Conservation (phyloP, 345 rosid species). For the Gossypium thurberi region DNA sequence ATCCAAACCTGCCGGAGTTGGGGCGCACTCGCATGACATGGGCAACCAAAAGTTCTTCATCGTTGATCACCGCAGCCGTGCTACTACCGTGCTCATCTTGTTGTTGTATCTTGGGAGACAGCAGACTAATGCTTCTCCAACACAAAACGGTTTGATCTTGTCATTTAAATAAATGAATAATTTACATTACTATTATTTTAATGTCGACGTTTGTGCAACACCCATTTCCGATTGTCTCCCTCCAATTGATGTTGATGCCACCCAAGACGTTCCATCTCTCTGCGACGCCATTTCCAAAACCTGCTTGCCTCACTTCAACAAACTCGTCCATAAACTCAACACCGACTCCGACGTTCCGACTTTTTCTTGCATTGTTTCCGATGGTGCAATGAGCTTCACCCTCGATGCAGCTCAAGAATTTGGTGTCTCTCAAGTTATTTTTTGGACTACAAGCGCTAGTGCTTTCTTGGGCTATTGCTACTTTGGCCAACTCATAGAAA, state of each 20-base stretch:
- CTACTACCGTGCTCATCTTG: fast-evolving
- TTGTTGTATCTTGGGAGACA: fast-evolving
- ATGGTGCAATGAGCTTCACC: constrained; percentile 34
- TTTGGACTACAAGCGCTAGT: constrained; percentile 39
- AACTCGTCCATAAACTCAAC: constrained; percentile 27
- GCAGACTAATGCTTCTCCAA: fast-evolving
- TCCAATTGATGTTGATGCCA: constrained; percentile 3
- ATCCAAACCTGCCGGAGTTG: too few species aligned
- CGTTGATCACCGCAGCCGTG: too few species aligned
- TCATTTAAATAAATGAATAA: too few species aligned
- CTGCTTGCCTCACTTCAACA: constrained; percentile 27
- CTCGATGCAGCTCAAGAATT: constrained; percentile 30
- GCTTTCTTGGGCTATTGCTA: constrained; percentile 26
- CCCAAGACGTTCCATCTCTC: constrained; percentile 37
- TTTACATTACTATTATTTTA: too few species aligned
- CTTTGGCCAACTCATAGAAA: constrained; percentile 17
- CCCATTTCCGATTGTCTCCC: neutral
- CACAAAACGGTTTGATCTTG: fast-evolving
- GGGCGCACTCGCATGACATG: too few species aligned
- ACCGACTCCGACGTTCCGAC: constrained; percentile 11
- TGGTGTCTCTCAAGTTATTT: constrained; percentile 30
- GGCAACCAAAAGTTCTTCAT: too few species aligned
- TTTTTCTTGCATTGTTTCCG: constrained; percentile 31
- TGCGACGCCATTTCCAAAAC: constrained; percentile 26
- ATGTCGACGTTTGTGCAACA: too few species aligned